phyloP scores from a whole-genome alignment of 345 rosid genomes.

The Triadica sebifera region DNA sequence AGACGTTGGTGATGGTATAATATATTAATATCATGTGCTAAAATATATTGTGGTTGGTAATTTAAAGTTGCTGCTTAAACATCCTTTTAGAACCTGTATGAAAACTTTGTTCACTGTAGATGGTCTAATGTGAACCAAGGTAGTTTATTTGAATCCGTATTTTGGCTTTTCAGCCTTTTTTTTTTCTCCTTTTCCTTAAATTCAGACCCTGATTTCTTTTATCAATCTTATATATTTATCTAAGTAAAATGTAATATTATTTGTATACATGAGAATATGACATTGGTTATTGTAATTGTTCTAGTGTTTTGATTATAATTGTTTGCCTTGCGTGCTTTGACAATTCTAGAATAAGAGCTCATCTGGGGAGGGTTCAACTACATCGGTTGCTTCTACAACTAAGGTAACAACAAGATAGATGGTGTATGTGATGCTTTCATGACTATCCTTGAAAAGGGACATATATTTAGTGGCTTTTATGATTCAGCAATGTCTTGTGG shows the following conservation, averaged over 20 bases:
- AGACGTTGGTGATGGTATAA: no score
- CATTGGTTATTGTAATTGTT: background rate
- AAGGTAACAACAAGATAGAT: constrained; percentile 32
- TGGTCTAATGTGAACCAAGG: no score
- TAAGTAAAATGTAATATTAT: background rate
- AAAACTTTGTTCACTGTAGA: no score
- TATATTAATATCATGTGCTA: no score
- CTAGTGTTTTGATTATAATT: background rate
- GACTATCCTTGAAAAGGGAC: background rate
- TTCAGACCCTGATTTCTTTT: no score
- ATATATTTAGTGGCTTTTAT: background rate
- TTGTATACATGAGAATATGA: background rate
- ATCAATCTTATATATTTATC: no score
- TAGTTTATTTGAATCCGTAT: no score
- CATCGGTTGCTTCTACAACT: constrained; percentile 46
- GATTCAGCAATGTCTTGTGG: background rate
- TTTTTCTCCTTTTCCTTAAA: no score
- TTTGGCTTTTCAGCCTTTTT: no score
- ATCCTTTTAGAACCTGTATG: no score
- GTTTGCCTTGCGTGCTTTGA: constrained; percentile 10
- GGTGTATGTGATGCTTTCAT: background rate
- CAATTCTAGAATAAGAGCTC: constrained; percentile 55
- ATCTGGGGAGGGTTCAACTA: constrained; percentile 52
- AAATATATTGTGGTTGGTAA: no score
- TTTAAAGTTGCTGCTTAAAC: no score